phyloP scores from a whole-genome alignment of 495 filamentous ascomycete genomes.

The Aspergillus biplanus region DNA sequence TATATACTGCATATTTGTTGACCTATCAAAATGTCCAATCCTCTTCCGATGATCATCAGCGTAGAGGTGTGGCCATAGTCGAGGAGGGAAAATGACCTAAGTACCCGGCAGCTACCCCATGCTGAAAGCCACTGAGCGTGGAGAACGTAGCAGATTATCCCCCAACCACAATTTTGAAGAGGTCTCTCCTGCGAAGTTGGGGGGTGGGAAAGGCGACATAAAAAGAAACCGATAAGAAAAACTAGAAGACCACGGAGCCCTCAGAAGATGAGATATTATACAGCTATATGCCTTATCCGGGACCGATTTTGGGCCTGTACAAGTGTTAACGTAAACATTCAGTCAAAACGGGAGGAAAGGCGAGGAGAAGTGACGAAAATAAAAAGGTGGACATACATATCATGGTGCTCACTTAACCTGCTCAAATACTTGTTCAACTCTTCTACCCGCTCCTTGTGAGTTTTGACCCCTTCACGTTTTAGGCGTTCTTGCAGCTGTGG shows the following conservation, averaged over 20 bases:
- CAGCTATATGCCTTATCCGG: constrained; percentile 53
- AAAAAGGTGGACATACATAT: constrained; percentile 67
- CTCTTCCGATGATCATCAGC: background rate
- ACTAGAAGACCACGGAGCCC: background rate
- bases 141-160: constrained; percentile 21
- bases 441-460: constrained; percentile 95
- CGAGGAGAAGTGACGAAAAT: constrained; percentile 4
- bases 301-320: constrained; percentile 71
- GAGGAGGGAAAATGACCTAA: constrained; percentile 1
- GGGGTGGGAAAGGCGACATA: no score
- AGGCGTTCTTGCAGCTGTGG: constrained; percentile 65
- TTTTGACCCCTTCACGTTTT: constrained; percentile 83
- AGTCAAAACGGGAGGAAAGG: background rate
- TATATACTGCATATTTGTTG: constrained; percentile 27
- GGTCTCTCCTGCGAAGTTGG: no score
- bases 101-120: constrained; percentile 17
- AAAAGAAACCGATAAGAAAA: background rate
- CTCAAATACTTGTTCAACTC: constrained; percentile 93
- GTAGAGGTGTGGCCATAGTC: constrained; percentile 5
- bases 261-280: background rate
- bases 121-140: constrained; percentile 20
- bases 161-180: background rate
- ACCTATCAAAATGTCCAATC: constrained; percentile 19
- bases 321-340: constrained; percentile 20
- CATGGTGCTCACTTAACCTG: constrained; percentile 92